Conservation (phyloP, 2,329 filamentous ascomycete species). For the Fusarium sp. region DNA sequence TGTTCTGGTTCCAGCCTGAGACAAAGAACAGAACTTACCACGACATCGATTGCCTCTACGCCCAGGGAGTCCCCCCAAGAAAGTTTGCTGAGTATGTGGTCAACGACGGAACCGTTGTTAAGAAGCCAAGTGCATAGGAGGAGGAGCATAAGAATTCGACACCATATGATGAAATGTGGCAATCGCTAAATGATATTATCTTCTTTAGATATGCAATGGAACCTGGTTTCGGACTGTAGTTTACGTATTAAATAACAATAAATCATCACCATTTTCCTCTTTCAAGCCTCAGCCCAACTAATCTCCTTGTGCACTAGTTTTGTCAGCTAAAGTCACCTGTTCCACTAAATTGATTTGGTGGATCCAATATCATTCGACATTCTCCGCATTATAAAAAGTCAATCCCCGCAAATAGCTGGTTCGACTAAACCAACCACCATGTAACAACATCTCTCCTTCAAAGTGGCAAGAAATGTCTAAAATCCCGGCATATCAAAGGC, state of each 20-base stretch:
- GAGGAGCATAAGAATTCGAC: background rate
- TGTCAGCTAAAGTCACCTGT: background rate
- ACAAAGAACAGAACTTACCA: conserved; percentile 56
- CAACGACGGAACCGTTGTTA: conserved; percentile 25
- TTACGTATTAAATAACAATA: background rate
- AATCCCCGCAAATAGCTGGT: conserved; percentile 15
- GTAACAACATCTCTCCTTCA: background rate
- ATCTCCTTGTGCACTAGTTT: background rate
- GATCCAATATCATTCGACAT: background rate
- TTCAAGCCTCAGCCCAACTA: background rate
- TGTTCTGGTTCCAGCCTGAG: conserved; percentile 55
- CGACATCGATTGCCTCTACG: conserved; percentile 52
- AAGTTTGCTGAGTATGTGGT: conserved; percentile 47
- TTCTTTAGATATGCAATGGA: background rate
- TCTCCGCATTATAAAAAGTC: conserved; percentile 25
- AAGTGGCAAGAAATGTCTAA: conserved; percentile 4
- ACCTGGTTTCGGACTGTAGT: background rate
- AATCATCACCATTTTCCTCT: background rate
- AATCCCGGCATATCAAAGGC: background rate
- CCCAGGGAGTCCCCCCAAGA: conserved; percentile 42
- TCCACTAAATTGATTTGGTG: background rate
- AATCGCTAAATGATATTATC: background rate
- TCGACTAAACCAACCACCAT: background rate
- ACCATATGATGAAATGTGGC: background rate
- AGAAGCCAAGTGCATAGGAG: conserved; percentile 1